phyloP scores from a whole-genome alignment of 257 asterid genomes.

The Solanum chaucha region DNA sequence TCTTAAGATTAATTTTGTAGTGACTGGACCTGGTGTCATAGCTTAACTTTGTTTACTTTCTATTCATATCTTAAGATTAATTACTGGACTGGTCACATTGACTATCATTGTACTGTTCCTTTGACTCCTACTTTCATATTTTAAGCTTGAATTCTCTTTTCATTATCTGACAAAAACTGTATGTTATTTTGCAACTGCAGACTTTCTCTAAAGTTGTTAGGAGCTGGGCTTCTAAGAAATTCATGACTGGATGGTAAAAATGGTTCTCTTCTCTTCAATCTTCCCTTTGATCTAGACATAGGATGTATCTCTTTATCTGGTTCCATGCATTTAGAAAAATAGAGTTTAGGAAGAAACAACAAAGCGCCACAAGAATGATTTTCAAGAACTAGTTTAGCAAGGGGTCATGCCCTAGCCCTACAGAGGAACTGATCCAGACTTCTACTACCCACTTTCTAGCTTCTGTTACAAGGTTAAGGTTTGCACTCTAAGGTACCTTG shows the following conservation, averaged over 20 bases:
- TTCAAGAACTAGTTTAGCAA: not conserved
- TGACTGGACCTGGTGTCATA: not conserved
- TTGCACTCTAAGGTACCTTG: not conserved
- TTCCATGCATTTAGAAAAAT: not conserved
- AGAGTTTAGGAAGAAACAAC: not conserved
- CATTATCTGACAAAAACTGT: not conserved
- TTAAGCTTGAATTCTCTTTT: not conserved
- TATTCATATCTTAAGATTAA: not conserved
- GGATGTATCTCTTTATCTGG: not conserved
- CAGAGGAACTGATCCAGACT: not conserved
- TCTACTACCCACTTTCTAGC: not conserved
- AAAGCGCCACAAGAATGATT: not conserved
- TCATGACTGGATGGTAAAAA: conserved; percentile 94
- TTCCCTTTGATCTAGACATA: not conserved
- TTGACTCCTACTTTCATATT: not conserved
- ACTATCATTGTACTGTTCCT: not conserved
- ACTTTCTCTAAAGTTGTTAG: conserved; percentile 84
- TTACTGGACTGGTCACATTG: not conserved
- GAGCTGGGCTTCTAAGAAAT: conserved; percentile 97
- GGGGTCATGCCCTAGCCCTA: not conserved
- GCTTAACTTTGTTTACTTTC: not conserved
- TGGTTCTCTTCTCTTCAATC: not conserved
- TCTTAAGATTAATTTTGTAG: not conserved
- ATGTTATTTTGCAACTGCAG: conserved; percentile 35
- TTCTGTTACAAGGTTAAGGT: not conserved